Conservation (phyloP, 2,329 filamentous ascomycete species). For the Xylariaceae sp. region DNA sequence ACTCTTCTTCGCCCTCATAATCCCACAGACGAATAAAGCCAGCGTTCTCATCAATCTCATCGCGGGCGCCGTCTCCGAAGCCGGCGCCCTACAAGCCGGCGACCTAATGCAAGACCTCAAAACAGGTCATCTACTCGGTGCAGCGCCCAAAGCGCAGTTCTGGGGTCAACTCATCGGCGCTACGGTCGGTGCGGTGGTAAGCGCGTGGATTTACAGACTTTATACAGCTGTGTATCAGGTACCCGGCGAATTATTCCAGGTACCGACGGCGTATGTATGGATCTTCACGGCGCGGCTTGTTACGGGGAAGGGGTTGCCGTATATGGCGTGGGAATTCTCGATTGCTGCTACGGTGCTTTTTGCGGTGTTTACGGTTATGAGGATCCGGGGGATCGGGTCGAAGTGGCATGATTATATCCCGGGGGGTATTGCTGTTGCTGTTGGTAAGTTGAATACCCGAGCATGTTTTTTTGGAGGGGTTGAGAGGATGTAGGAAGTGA, state of each 20-base stretch:
- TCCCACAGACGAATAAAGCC: slow-evolving; percentile 72
- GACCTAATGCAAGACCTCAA: slow-evolving; percentile 98
- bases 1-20: slow-evolving; percentile 86
- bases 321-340: slow-evolving; percentile 77
- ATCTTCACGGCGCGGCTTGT: slow-evolving; percentile 92
- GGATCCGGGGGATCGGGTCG: slow-evolving; percentile 52
- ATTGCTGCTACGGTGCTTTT: slow-evolving; percentile 65
- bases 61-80: slow-evolving; percentile 80
- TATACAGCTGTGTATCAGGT: slow-evolving; percentile 85
- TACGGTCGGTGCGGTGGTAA: slow-evolving; percentile 77
- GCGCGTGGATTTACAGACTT: slow-evolving; percentile 78
- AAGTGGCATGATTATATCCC: slow-evolving; percentile 73
- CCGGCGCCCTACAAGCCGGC: slow-evolving; percentile 85
- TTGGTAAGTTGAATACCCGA: slow-evolving; percentile 52
- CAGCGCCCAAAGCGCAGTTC: slow-evolving; percentile 90
- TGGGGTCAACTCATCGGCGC: slow-evolving; percentile 93
- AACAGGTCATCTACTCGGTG: slow-evolving; percentile 87
- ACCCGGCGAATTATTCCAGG: slow-evolving; percentile 83
- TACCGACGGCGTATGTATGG: slow-evolving; percentile 94
- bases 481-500: too few relatives aligned
- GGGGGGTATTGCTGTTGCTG: slow-evolving; percentile 91
- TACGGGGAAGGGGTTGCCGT: slow-evolving; percentile 80
- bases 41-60: slow-evolving; percentile 94
- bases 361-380: slow-evolving; percentile 60
- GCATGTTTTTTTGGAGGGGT: not conserved